A percentile compares a stretch with the other conserved stretches of the same genome.
Evolutionary conservation across 139 green algal species (phyloP).

Genomic region (Chlamydomonas urium): DNA sequence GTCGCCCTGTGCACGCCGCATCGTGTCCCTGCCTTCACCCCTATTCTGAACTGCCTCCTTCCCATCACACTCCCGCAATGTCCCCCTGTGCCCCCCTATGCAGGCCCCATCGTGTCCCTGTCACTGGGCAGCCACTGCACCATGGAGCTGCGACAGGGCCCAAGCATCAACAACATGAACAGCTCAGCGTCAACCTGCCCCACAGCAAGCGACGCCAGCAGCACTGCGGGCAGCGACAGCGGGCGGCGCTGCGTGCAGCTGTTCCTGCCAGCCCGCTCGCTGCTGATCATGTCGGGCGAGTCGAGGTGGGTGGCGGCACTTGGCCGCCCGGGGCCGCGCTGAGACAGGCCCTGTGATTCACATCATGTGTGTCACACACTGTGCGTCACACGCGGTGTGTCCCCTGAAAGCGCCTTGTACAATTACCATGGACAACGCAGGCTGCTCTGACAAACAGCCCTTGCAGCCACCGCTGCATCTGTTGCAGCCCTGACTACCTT

Average conservation of each 20-base stretch:
- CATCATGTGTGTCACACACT: no score
- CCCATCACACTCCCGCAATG: background rate
- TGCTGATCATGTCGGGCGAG: conserved; percentile 86
- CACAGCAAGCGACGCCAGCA: background rate
- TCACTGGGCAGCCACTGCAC: conserved; percentile 65
- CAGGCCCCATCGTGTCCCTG: conserved; percentile 77
- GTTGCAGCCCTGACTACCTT: background rate
- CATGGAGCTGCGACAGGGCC: conserved; percentile 83
- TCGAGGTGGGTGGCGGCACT: conserved; percentile 49
- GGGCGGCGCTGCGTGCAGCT: conserved; percentile 31
- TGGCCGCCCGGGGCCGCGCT: background rate
- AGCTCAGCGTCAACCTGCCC: background rate
- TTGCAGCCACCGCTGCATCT: background rate
- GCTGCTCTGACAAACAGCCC: background rate
- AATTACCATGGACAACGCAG: background rate
- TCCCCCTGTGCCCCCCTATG: no score
- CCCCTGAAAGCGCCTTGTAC: no score
- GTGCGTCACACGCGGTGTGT: no score
- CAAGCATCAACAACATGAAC: background rate
- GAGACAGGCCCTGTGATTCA: background rate
- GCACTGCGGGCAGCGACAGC: conserved; percentile 6
- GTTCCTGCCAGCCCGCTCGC: conserved; percentile 71
- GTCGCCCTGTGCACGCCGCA: background rate
- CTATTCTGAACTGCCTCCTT: background rate
- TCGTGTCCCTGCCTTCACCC: background rate